phyloP scores from a whole-genome alignment of 495 filamentous ascomycete genomes.

The Penicillium waksmanii region DNA sequence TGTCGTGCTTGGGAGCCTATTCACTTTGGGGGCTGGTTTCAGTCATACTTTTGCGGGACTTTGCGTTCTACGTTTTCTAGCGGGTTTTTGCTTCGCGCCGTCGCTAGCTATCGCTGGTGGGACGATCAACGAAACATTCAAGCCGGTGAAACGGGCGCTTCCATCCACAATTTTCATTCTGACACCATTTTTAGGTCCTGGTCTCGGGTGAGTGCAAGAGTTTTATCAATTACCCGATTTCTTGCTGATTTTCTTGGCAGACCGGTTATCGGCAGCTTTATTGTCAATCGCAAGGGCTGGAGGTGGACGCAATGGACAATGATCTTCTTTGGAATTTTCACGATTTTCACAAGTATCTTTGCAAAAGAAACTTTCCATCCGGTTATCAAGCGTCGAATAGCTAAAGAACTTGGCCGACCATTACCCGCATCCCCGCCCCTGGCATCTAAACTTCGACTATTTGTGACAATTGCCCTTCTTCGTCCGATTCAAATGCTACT shows the following conservation, averaged over 20 bases:
- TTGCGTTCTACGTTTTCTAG: conserved; percentile 62
- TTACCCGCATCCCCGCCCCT: conserved; percentile 40
- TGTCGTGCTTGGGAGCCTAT: conserved; percentile 57
- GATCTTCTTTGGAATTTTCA: conserved; percentile 49
- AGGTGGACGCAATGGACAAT: conserved; percentile 65
- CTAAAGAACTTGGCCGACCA: conserved; percentile 44
- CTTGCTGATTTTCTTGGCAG: conserved; percentile 48
- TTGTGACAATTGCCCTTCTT: conserved; percentile 60
- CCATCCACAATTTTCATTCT: conserved; percentile 41
- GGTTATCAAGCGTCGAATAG: conserved; percentile 57
- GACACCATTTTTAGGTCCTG: conserved; percentile 41
- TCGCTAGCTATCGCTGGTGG: conserved; percentile 48
- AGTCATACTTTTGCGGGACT: conserved; percentile 58
- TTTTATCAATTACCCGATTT: neutral
- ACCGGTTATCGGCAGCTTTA: conserved; percentile 67
- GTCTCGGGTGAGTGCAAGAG: conserved; percentile 38
- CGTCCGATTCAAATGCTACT: conserved; percentile 67
- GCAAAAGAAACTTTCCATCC: conserved; percentile 67
- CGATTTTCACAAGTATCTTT: conserved; percentile 24
- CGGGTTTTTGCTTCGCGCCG: conserved; percentile 53
- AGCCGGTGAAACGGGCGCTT: conserved; percentile 35
- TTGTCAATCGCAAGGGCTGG: conserved; percentile 59
- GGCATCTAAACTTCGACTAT: conserved; percentile 43
- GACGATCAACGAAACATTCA: conserved; percentile 51
- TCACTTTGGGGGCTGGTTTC: conserved; percentile 65